Percentiles rank a stretch among this genome's conserved stretches.
phyloP scores from a whole-genome alignment of 306 rosid genomes.

The Sicyos edulis region DNA sequence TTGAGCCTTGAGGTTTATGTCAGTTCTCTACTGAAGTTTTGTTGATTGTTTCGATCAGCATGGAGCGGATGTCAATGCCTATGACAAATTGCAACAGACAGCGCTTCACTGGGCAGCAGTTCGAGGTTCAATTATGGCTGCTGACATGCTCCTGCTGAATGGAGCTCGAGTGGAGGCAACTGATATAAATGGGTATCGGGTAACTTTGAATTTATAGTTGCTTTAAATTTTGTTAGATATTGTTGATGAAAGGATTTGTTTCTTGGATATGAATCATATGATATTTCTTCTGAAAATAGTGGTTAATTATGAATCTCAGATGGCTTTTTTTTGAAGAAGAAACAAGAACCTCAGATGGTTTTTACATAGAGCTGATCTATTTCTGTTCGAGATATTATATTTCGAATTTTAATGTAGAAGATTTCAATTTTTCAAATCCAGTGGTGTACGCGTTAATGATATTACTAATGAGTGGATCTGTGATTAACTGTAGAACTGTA shows the following conservation, averaged over 20 bases:
- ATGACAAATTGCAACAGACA: constrained; percentile 62
- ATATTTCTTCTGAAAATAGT: constrained; percentile 8
- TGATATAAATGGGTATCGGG: constrained; percentile 78
- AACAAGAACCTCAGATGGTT: neutral
- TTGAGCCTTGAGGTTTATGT: constrained; percentile 8
- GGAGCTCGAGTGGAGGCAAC: constrained; percentile 87
- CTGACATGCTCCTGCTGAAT: constrained; percentile 80
- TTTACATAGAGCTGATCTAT: neutral
- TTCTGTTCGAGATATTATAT: neutral
- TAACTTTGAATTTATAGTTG: constrained; percentile 26
- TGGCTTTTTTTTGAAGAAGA: too few species aligned
- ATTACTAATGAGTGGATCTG: neutral
- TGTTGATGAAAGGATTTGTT: neutral
- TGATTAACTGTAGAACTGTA: constrained; percentile 1
- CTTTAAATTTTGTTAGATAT: constrained; percentile 2
- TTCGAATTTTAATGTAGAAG: neutral
- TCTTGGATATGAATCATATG: neutral
- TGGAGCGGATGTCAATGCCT: constrained; percentile 71
- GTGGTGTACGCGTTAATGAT: neutral
- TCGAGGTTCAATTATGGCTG: constrained; percentile 58
- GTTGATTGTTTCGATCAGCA: constrained; percentile 45
- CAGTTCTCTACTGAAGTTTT: constrained; percentile 13
- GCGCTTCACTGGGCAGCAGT: constrained; percentile 97
- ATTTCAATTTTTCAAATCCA: neutral
- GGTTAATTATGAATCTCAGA: neutral